Conservation (phyloP, 805 yeast species). For the Kodamaea laetipori region DNA sequence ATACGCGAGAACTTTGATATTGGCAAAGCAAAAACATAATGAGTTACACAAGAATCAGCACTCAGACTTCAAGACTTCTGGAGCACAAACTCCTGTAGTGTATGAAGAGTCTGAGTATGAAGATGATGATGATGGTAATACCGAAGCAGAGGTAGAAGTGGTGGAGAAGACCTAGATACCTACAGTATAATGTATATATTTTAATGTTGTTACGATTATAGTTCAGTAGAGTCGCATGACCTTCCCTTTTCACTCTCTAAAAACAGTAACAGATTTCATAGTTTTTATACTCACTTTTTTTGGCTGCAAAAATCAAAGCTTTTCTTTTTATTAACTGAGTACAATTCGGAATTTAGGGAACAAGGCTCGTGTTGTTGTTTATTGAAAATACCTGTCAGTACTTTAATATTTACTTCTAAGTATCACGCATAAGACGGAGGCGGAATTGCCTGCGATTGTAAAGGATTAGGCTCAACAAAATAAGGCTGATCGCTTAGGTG, state of each 20-base stretch:
- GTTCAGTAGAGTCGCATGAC: no score
- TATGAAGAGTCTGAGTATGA: slow-evolving; percentile 21
- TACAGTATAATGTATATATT: not conserved
- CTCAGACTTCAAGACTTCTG: slow-evolving; percentile 24
- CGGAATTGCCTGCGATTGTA: not conserved
- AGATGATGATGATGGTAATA: slow-evolving; percentile 16
- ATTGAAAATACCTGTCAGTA: no score
- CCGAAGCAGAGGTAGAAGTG: not conserved
- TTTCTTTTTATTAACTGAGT: no score
- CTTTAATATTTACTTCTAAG: no score
- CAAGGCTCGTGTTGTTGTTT: no score
- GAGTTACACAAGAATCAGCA: slow-evolving; percentile 24
- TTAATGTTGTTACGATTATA: no score
- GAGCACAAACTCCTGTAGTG: slow-evolving; percentile 29
- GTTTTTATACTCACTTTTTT: no score
- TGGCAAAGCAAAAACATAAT: slow-evolving; percentile 44
- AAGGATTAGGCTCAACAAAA: not conserved
- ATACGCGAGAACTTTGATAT: slow-evolving; percentile 64
- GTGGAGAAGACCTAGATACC: not conserved
- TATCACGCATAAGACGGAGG: not conserved
- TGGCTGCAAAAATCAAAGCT: no score
- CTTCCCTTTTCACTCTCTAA: no score
- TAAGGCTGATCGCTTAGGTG: not conserved
- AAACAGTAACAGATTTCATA: no score
- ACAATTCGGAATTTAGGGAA: no score